A percentile compares a stretch with the other conserved stretches of the same genome.
Evolutionary conservation across 2,329 filamentous ascomycete species (phyloP).

Genomic region (Scedosporium dehoogii): DNA sequence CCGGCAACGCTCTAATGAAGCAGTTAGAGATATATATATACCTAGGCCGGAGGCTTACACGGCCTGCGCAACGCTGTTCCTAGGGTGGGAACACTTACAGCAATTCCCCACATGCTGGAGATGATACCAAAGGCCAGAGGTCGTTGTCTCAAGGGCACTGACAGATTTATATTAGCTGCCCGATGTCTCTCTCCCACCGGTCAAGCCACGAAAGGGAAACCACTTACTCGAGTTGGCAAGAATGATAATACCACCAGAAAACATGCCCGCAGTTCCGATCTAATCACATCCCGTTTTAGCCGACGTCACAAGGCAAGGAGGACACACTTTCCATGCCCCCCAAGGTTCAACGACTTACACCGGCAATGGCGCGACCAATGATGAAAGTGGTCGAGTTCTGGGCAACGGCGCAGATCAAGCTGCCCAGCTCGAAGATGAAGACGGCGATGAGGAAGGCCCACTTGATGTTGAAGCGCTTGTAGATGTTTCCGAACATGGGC

Average conservation of each 20-base stretch:
- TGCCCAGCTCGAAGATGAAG: slow-evolving; percentile 34
- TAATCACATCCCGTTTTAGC: slow-evolving; percentile 8
- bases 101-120: slow-evolving; percentile 46
- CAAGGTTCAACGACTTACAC: slow-evolving; percentile 18
- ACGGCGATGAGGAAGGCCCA: slow-evolving; percentile 30
- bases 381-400: slow-evolving; percentile 38
- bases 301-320: no score
- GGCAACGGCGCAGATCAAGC: slow-evolving; percentile 31
- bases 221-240: slow-evolving; percentile 29
- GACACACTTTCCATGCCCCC: no score
- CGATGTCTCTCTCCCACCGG: no score
- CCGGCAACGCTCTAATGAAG: slow-evolving; percentile 27
- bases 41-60: neutral
- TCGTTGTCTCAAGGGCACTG: slow-evolving; percentile 42
- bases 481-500: slow-evolving; percentile 38
- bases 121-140: slow-evolving; percentile 45
- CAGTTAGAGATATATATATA: neutral
- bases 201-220: neutral
- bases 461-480: slow-evolving; percentile 41
- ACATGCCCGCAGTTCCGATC: slow-evolving; percentile 40
- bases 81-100: slow-evolving; percentile 17
- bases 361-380: slow-evolving; percentile 40
- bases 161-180: no score
- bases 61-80: neutral
- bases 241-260: slow-evolving; percentile 39